Evolutionary conservation across 805 yeast genomes (phyloP).

Genomic region (Candida chilensis): DNA sequence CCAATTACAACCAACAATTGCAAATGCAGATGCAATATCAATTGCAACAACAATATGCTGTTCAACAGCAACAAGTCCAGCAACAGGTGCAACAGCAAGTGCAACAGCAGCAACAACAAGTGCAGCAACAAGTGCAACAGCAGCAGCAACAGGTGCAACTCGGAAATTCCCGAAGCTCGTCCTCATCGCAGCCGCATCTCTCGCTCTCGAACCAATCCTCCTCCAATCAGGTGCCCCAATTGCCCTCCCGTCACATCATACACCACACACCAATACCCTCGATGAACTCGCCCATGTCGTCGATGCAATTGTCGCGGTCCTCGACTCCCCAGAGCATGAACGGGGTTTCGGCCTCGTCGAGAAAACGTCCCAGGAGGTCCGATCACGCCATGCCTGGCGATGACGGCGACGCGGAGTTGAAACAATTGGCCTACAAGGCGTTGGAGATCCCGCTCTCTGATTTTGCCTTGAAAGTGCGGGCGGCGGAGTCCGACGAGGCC

Average conservation of each 20-base stretch:
- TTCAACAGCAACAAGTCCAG: conserved; percentile 2
- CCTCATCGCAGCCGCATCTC: no score
- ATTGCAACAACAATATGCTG: conserved; percentile 3
- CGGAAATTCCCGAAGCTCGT: no score
- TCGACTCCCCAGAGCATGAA: conserved; percentile 1
- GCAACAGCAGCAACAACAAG: conserved; percentile 7
- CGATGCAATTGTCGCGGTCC: background rate
- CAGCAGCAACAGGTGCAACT: conserved; percentile 3
- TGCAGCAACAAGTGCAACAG: conserved; percentile 3
- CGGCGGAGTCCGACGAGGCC: conserved; percentile 11
- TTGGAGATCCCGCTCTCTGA: conserved; percentile 21
- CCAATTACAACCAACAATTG: conserved; percentile 4
- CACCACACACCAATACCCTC: background rate
- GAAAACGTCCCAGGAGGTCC: conserved; percentile 17
- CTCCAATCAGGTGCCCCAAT: no score
- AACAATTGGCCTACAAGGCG: conserved; percentile 22
- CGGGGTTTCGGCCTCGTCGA: no score
- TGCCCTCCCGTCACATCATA: no score
- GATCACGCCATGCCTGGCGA: conserved; percentile 21
- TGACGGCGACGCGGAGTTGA: conserved; percentile 23
- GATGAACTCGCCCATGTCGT: background rate
- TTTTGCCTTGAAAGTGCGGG: conserved; percentile 21
- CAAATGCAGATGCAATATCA: conserved; percentile 4
- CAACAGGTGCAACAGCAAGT: conserved; percentile 6
- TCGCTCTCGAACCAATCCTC: no score